Evolutionary conservation across 176 grass and related monocot genomes (phyloP), one percentile per base, ranked within the genome.

Genomic region (Aegilops bicornis): DNA sequence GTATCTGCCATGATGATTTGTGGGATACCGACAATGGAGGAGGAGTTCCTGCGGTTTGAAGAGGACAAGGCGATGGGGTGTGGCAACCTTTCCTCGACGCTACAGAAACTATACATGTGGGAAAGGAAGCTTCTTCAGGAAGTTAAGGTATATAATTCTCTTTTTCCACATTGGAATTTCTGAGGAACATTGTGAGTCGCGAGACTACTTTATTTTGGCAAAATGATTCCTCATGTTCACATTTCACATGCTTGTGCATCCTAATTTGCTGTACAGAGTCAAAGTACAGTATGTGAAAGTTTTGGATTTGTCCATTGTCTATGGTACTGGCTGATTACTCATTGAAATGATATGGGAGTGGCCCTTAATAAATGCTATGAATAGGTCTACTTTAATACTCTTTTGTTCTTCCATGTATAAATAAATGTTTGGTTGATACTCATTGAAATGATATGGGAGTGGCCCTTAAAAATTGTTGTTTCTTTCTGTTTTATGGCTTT

Each of bases 81-180:
- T 2, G 93, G 93, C 62, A 95, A 93, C 83, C 91, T 99, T 78
- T 99, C 97, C 15, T 99, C 97, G 3, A 99, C 97, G 13, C 90
- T 99, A 79, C 97, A 91, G 67, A 99, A 99, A 64, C 58, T 99
- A 62, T 97, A 94, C 89, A 94, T 97, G 85, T 99, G 97, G 97
- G 97, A 99, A 80, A 90, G 85, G 73, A 99, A 99, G 83, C 94
- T 99, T 72, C 94, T 97, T 69, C 92, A 99, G 85, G 97, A 99
- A 97, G 94, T 99, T 48, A 96, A 94, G 94, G 97, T 99, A 83
- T 87, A 85, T 0, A 76, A 81, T 83, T 29, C 50, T 12, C 63
- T 78, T 52, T 52, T 54, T 90, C 43, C 5, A 70, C 54, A 58
- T 74, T 74, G 83, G 22, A 85, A 79, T 85, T 85, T 82, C 22